Conservation (phyloP, 768 basidiomycete genomes). For the Lentinula lateritia region DNA sequence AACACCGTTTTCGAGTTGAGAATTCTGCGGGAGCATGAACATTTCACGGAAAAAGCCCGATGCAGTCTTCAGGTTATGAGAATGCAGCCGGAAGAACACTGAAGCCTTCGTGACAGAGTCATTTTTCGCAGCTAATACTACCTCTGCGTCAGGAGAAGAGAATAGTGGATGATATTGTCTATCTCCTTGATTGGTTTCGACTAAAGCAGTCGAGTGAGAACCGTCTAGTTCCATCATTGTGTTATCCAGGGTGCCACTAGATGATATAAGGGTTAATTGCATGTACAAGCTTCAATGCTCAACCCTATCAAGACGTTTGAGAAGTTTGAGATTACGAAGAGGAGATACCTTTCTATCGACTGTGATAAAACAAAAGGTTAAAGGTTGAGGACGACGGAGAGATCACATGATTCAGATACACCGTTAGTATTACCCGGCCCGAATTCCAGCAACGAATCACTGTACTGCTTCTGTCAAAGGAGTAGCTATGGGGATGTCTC, state of each 20-base stretch:
- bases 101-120: constrained; percentile 19
- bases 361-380: too few relatives aligned
- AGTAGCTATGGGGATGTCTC: too few relatives aligned
- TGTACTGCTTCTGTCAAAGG: too few relatives aligned
- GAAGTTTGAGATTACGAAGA: neutral
- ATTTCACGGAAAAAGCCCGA: constrained; percentile 62
- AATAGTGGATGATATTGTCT: constrained; percentile 40
- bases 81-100: constrained; percentile 52
- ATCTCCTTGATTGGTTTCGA: neutral
- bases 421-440: too few relatives aligned
- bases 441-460: too few relatives aligned
- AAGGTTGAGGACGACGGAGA: too few relatives aligned
- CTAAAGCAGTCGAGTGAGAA: neutral
- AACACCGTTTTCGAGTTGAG: constrained; percentile 11
- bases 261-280: neutral
- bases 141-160: constrained; percentile 47
- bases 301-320: neutral
- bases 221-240: neutral
- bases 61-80: constrained; percentile 54
- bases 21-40: constrained; percentile 48
- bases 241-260: neutral
- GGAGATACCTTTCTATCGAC: neutral
- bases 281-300: neutral
- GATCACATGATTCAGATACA: too few relatives aligned
- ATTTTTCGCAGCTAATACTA: constrained; percentile 47